These are phyloP conservation scores for Amanita inopinata DNA, from an alignment of 768 basidiomycete species.

Conservation along the genomic window DNA sequence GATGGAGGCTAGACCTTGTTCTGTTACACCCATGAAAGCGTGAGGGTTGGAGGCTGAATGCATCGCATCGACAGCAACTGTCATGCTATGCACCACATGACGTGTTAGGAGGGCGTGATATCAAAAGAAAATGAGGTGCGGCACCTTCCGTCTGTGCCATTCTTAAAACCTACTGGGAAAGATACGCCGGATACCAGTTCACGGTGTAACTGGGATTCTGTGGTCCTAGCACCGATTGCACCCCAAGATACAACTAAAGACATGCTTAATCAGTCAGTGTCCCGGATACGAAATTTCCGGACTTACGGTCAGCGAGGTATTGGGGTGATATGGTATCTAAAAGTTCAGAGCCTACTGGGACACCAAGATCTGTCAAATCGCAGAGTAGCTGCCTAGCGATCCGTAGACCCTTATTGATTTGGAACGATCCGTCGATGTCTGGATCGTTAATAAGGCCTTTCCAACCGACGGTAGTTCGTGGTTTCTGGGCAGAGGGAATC, in stretches of 20 bases:
- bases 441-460: conserved; percentile 95
- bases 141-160: conserved; percentile 93
- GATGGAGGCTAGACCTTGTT: conserved; percentile 86
- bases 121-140: conserved; percentile 9
- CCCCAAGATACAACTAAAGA: conserved; percentile 86
- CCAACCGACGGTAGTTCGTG: conserved; percentile 95
- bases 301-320: conserved; percentile 67
- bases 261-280: too few relatives aligned
- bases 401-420: conserved; percentile 94
- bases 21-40: conserved; percentile 91
- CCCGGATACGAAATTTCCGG: background rate
- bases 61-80: conserved; percentile 96
- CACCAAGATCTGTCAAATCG: conserved; percentile 80
- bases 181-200: conserved; percentile 94
- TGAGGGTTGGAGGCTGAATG: conserved; percentile 84
- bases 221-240: conserved; percentile 95
- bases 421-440: conserved; percentile 89
- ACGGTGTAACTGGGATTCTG: conserved; percentile 94
- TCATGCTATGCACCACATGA: conserved; percentile 35
- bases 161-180: conserved; percentile 99
- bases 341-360: conserved; percentile 92
- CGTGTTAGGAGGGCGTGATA: background rate
- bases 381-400: conserved; percentile 82
- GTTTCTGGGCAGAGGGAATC: conserved; percentile 53
- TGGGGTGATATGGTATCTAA: conserved; percentile 77